Evolutionary conservation across 768 basidiomycete species (phyloP).

Genomic region (Gelatoporia subvermispora): DNA sequence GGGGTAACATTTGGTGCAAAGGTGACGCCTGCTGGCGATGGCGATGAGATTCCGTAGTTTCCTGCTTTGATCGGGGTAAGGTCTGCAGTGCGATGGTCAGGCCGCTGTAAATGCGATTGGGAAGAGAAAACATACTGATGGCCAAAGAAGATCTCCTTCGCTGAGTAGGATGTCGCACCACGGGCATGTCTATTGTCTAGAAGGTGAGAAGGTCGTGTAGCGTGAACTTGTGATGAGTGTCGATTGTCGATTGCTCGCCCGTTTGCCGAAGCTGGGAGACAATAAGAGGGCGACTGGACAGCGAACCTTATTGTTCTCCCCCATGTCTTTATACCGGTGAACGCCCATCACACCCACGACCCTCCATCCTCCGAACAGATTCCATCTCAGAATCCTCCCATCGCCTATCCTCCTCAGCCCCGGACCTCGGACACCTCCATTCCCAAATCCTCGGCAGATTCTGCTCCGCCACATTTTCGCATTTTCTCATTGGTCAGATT

Average conservation of each 20-base stretch:
- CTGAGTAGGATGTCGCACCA: constrained; percentile 28
- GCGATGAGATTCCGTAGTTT: constrained; percentile 43
- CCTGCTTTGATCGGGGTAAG: constrained; percentile 45
- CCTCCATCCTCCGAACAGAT: background rate
- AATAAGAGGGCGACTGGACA: background rate
- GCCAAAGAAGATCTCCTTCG: constrained; percentile 39
- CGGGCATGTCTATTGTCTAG: constrained; percentile 29
- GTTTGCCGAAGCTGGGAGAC: constrained; percentile 1
- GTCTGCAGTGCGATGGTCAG: constrained; percentile 14
- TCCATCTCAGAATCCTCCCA: no score
- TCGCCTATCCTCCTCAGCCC: background rate
- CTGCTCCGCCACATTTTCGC: background rate
- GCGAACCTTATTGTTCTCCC: background rate
- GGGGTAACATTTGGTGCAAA: constrained; percentile 64
- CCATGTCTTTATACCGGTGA: background rate
- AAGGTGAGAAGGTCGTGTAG: constrained; percentile 7
- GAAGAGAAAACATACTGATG: constrained; percentile 22
- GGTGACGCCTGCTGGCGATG: constrained; percentile 45
- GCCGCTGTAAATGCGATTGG: background rate
- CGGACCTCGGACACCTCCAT: no score
- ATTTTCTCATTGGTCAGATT: no score
- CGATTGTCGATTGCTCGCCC: background rate
- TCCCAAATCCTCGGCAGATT: background rate
- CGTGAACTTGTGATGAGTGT: constrained; percentile 10
- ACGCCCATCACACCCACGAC: background rate